A percentile compares a stretch with the other conserved stretches of the same genome.
Evolutionary conservation across 2,329 filamentous ascomycete species (phyloP).

Genomic region (Pseudocercospora musae): DNA sequence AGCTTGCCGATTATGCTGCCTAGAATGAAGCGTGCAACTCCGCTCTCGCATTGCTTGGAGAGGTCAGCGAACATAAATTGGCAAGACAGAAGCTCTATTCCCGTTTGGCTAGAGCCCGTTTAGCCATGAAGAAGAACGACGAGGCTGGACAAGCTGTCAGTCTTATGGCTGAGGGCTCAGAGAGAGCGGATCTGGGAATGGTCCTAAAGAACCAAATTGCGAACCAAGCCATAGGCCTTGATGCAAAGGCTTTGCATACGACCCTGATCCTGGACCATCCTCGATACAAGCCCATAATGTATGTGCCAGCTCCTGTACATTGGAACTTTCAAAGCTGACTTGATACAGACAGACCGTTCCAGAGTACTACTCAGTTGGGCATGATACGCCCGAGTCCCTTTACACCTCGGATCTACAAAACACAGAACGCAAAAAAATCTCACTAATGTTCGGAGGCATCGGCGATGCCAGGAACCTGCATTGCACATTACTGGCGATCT

Average conservation of each 20-base stretch:
- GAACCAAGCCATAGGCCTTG: not conserved
- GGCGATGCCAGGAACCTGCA: conserved; percentile 10
- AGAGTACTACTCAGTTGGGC: conserved; percentile 14
- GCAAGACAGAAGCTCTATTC: conserved; percentile 16
- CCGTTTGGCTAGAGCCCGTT: conserved; percentile 8
- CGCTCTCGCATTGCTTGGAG: conserved; percentile 12
- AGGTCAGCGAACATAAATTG: not conserved
- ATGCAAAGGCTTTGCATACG: not conserved
- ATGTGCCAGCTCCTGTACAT: not conserved
- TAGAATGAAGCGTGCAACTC: conserved; percentile 3
- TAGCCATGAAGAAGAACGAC: not conserved
- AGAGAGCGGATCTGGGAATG: not conserved
- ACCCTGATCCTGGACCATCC: conserved; percentile 12
- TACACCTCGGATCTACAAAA: conserved; percentile 1
- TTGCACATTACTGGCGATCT: conserved; percentile 6
- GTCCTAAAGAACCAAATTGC: not conserved
- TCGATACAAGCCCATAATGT: conserved; percentile 16
- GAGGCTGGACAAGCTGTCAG: not conserved
- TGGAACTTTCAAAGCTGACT: not conserved
- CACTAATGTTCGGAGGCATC: conserved; percentile 14
- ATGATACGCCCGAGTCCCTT: conserved; percentile 15
- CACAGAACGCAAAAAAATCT: conserved; percentile 3
- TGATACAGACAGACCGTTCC: conserved; percentile 1
- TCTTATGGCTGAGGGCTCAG: not conserved
- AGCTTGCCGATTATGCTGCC: conserved; percentile 18